Conservation (phyloP, 352 stramenopile species). For the Phytophthora syringae region DNA sequence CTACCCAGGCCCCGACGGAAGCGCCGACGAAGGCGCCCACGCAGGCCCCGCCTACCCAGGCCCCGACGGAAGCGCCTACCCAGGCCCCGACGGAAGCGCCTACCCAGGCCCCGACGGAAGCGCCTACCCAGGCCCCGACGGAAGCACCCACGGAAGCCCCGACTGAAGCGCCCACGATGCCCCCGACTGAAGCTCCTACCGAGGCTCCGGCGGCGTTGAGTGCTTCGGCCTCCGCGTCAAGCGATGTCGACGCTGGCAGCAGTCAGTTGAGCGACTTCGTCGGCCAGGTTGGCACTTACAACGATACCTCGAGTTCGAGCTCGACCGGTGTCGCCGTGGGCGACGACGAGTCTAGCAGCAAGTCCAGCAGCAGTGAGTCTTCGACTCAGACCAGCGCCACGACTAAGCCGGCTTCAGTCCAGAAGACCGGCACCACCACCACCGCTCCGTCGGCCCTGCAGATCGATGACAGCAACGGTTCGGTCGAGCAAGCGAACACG, state of each 20-base stretch:
- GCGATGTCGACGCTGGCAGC: constrained; percentile 17
- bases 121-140: constrained; percentile 18
- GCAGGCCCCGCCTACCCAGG: constrained; percentile 7
- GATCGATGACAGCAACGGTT: constrained; percentile 19
- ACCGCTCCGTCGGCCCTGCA: constrained; percentile 13
- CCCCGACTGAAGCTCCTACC: constrained; percentile 11
- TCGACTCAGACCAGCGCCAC: constrained; percentile 6
- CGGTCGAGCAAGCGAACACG: constrained; percentile 38
- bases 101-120: constrained; percentile 15
- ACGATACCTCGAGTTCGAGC: constrained; percentile 22
- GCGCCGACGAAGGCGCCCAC: constrained; percentile 11
- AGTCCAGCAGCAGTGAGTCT: constrained; percentile 12
- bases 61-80: constrained; percentile 20
- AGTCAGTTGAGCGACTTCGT: constrained; percentile 31
- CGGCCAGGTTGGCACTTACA: constrained; percentile 24
- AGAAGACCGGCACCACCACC: constrained; percentile 18
- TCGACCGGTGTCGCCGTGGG: constrained; percentile 22
- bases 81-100: constrained; percentile 20
- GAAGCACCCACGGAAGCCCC: constrained; percentile 11
- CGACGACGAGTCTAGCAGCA: constrained; percentile 9
- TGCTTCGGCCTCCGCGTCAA: constrained; percentile 16
- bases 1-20: constrained; percentile 13
- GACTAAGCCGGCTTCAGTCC: constrained; percentile 9
- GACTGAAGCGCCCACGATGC: constrained; percentile 13
- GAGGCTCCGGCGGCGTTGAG: constrained; percentile 21